Percentiles rank a stretch among this genome's conserved stretches.
phyloP scores from a whole-genome alignment of 1,139 yeast genomes.

The Kodamaea sp. region DNA sequence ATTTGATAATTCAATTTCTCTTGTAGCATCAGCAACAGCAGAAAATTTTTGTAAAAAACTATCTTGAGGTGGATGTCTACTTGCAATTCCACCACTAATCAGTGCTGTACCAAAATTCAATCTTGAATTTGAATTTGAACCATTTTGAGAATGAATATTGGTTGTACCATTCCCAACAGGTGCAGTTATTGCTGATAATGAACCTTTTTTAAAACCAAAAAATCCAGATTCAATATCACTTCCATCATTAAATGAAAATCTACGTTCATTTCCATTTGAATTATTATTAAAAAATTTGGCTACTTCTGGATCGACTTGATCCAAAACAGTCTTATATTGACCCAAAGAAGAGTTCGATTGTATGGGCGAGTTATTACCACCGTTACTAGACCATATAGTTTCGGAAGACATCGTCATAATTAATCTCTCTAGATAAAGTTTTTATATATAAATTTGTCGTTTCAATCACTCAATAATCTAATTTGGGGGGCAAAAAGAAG shows the following conservation, averaged over 20 bases:
- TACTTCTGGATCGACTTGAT: slow-evolving; percentile 46
- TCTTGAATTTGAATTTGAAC: slow-evolving; percentile 10
- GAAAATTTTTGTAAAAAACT: slow-evolving; percentile 65
- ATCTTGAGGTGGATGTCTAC: slow-evolving; percentile 46
- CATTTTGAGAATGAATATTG: slow-evolving; percentile 8
- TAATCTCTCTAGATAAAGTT: no score
- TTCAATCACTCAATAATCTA: no score
- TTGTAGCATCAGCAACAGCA: slow-evolving; percentile 74
- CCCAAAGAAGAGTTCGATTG: slow-evolving; percentile 20
- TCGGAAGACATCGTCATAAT: slow-evolving; percentile 19
- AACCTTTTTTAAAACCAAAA: slow-evolving; percentile 46
- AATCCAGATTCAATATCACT: slow-evolving; percentile 41
- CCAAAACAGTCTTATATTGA: slow-evolving; percentile 34
- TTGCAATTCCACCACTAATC: slow-evolving; percentile 55
- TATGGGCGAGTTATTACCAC: slow-evolving; percentile 22
- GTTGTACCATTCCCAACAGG: slow-evolving; percentile 31
- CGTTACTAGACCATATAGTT: slow-evolving; percentile 34
- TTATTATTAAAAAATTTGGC: slow-evolving; percentile 32
- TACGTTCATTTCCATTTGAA: slow-evolving; percentile 14
- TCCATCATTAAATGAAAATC: slow-evolving; percentile 42
- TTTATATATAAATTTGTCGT: no score
- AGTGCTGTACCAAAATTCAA: slow-evolving; percentile 57
- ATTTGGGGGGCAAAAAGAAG: no score
- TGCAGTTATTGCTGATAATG: slow-evolving; percentile 46
- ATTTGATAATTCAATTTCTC: slow-evolving; percentile 59